Conservation (phyloP, 2,329 filamentous ascomycete genomes). For the Ophiostoma populinum region DNA sequence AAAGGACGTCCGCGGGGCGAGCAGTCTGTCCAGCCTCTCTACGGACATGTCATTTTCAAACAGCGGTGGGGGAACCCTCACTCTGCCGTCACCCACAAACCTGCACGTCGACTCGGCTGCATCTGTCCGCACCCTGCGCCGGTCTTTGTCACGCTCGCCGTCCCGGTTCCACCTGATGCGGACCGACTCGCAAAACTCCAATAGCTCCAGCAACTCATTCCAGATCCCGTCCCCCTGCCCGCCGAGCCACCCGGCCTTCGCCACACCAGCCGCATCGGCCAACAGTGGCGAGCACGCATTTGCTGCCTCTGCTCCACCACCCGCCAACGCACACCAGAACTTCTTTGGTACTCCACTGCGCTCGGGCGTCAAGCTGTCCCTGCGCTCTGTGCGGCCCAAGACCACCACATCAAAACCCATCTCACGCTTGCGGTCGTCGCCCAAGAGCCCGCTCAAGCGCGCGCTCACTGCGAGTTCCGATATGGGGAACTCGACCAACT, state of each 20-base stretch:
- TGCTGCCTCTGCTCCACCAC: constrained; percentile 10
- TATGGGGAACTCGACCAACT: constrained; percentile 44
- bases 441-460: constrained; percentile 67
- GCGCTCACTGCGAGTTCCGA: constrained; percentile 54
- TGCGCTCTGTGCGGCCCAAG: constrained; percentile 43
- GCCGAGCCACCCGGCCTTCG: constrained; percentile 9
- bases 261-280: background rate
- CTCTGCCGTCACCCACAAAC: constrained; percentile 73
- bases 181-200: constrained; percentile 28
- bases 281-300: constrained; percentile 11
- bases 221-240: constrained; percentile 35
- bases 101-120: constrained; percentile 63
- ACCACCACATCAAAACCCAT: constrained; percentile 36
- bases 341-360: constrained; percentile 47
- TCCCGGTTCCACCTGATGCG: constrained; percentile 61
- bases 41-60: constrained; percentile 38
- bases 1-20: background rate
- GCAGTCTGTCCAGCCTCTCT: background rate
- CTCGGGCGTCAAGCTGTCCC: constrained; percentile 47
- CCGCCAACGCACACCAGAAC: constrained; percentile 12
- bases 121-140: constrained; percentile 65
- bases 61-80: constrained; percentile 56
- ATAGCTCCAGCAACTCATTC: constrained; percentile 37
- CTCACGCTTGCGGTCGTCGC: constrained; percentile 50
- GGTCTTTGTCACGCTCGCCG: constrained; percentile 83